Conservation (phyloP, 108 stramenopile genomes). For the Phaeodactylum tricornutum region DNA sequence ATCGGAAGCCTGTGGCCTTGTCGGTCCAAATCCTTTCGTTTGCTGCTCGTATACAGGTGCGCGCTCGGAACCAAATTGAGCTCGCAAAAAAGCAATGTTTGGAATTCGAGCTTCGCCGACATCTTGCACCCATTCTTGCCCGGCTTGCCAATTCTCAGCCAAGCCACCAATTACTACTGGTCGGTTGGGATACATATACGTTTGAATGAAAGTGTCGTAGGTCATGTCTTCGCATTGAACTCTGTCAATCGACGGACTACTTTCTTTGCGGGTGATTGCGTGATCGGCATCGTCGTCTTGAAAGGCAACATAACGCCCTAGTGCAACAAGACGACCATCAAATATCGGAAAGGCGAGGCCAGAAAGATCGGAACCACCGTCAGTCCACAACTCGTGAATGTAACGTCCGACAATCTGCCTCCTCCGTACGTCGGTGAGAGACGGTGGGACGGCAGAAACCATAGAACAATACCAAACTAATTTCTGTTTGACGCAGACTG, state of each 20-base stretch:
- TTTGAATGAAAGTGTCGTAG: conserved; percentile 19
- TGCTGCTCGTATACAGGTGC: conserved; percentile 2
- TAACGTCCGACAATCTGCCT: conserved; percentile 4
- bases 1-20: not conserved
- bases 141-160: conserved; percentile 4
- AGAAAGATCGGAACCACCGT: conserved; percentile 4
- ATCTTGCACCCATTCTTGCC: conserved; percentile 6
- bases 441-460: too few species aligned
- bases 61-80: conserved; percentile 5
- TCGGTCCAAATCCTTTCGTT: conserved; percentile 1
- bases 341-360: conserved; percentile 8
- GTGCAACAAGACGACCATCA: conserved; percentile 7
- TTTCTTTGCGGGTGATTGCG: not conserved
- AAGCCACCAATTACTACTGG: conserved; percentile 40
- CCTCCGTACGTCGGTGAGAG: too few species aligned
- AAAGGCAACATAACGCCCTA: conserved; percentile 1
- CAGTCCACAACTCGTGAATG: conserved; percentile 9
- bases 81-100: not conserved
- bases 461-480: too few species aligned
- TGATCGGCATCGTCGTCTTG: conserved; percentile 2
- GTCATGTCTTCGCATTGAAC: conserved; percentile 3
- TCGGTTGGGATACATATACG: conserved; percentile 24
- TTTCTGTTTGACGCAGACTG: too few species aligned
- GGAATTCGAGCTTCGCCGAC: too few species aligned
- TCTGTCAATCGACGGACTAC: not conserved